Evolutionary conservation across 768 basidiomycete species (phyloP).

Genomic region (Lepiota brunneoincarnata): DNA sequence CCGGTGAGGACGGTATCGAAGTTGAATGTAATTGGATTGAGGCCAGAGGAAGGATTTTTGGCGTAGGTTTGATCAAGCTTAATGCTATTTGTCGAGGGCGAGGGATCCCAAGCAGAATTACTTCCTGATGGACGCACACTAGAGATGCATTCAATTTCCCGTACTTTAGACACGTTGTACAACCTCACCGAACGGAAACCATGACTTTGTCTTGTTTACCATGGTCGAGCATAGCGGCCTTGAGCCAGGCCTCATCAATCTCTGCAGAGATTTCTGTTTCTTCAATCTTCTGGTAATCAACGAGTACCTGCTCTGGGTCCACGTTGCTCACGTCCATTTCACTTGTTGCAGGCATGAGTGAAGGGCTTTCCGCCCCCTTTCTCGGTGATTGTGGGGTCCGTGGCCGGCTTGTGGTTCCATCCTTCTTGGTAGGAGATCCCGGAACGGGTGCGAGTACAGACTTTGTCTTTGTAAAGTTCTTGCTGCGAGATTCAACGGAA

Average conservation of each 20-base stretch:
- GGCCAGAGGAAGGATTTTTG: conserved; percentile 34
- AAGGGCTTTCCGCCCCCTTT: conserved; percentile 47
- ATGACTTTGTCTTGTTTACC: conserved; percentile 85
- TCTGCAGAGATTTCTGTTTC: conserved; percentile 65
- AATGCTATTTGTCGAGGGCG: conserved; percentile 44
- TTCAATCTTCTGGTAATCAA: conserved; percentile 74
- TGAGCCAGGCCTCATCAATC: conserved; percentile 57
- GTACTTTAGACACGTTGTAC: not conserved
- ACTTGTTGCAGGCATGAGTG: conserved; percentile 43
- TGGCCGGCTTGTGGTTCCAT: conserved; percentile 36
- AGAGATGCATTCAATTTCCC: conserved; percentile 6
- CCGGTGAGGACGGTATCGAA: conserved; percentile 80
- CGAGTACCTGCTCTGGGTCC: conserved; percentile 71
- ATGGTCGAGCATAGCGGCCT: conserved; percentile 41
- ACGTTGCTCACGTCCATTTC: conserved; percentile 77
- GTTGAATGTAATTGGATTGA: conserved; percentile 42
- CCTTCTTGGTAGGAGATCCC: conserved; percentile 50
- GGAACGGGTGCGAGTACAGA: conserved; percentile 45
- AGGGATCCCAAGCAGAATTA: conserved; percentile 55
- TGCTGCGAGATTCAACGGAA: conserved; percentile 40
- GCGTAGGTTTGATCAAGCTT: conserved; percentile 59
- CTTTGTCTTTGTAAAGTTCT: conserved; percentile 26
- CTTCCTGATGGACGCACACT: conserved; percentile 64
- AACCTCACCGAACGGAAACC: conserved; percentile 70
- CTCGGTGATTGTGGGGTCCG: conserved; percentile 54